These are phyloP conservation scores for Stemphylium vesicarium DNA, from an alignment of 2,329 filamentous ascomycete genomes.

Conservation along the genomic window DNA sequence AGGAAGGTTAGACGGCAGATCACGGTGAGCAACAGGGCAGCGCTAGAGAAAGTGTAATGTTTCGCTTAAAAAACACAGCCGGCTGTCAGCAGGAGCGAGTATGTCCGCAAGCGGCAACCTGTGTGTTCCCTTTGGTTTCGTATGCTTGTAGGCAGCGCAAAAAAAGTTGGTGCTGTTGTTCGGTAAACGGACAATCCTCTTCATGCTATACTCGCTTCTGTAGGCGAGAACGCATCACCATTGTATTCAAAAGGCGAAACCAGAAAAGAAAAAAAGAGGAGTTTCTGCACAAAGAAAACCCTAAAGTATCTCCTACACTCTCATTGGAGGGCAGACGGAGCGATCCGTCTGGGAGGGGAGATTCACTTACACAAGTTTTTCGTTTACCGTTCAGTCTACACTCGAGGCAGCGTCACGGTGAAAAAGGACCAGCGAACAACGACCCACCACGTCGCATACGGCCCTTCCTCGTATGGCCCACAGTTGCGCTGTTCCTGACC, in stretches of 20 bases:
- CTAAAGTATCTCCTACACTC: background rate
- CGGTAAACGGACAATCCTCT: background rate
- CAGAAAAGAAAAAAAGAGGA: slow-evolving; percentile 1
- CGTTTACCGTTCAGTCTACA: slow-evolving; percentile 1
- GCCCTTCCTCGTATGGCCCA: slow-evolving; percentile 15
- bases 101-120: slow-evolving; percentile 4
- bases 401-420: background rate
- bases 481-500: slow-evolving; percentile 7
- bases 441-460: slow-evolving; percentile 29
- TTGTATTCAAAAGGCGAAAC: background rate
- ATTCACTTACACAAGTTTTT: background rate
- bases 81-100: background rate
- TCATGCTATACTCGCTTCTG: background rate
- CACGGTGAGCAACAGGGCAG: background rate
- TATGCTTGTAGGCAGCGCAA: background rate
- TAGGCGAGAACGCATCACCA: background rate
- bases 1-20: background rate
- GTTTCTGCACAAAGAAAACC: background rate
- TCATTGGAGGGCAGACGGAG: slow-evolving; percentile 1
- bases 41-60: background rate
- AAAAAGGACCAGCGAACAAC: slow-evolving; percentile 20
- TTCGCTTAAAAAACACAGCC: slow-evolving; percentile 1
- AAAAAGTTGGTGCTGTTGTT: background rate
- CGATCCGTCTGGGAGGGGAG: background rate
- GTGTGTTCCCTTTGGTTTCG: background rate